Percentiles rank a stretch among this genome's conserved stretches.
phyloP scores from a whole-genome alignment of 2,329 filamentous ascomycete species.

The Fusarium protoensiforme region DNA sequence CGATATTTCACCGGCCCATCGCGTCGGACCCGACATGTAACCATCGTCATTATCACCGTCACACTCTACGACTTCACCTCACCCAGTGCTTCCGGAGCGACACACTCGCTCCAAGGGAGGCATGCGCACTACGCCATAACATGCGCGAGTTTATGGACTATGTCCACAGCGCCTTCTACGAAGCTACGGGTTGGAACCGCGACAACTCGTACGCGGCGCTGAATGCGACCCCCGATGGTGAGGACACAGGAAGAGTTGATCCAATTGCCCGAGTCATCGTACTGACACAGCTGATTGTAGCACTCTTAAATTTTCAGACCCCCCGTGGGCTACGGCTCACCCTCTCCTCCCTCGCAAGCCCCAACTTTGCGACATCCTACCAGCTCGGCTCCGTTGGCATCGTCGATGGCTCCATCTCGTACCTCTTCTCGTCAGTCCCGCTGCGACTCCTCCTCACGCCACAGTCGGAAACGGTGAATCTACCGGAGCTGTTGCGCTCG shows the following conservation, averaged over 20 bases:
- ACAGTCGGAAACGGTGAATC: slow-evolving; percentile 78
- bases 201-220: slow-evolving; percentile 93
- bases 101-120: slow-evolving; percentile 29
- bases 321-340: slow-evolving; percentile 87
- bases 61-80: neutral
- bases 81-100: slow-evolving; percentile 30
- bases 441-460: slow-evolving; percentile 72
- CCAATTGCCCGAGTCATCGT: slow-evolving; percentile 8
- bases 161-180: slow-evolving; percentile 90
- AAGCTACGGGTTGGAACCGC: slow-evolving; percentile 86
- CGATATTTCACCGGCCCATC: slow-evolving; percentile 24
- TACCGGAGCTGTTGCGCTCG: slow-evolving; percentile 82
- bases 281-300: slow-evolving; percentile 54
- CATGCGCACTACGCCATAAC: slow-evolving; percentile 47
- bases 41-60: neutral
- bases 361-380: slow-evolving; percentile 95
- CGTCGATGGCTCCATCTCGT: slow-evolving; percentile 96
- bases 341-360: slow-evolving; percentile 89
- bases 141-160: slow-evolving; percentile 99
- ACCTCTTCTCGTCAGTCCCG: slow-evolving; percentile 90
- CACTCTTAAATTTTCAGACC: slow-evolving; percentile 88
- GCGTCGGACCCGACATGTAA: neutral
- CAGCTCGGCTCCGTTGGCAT: slow-evolving; percentile 88
- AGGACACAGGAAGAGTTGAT: slow-evolving; percentile 24
- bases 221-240: slow-evolving; percentile 85